A percentile compares a stretch with the other conserved stretches of the same genome.
Evolutionary conservation across 2,329 filamentous ascomycete genomes (phyloP).

Genomic region (Septoria petroselini): DNA sequence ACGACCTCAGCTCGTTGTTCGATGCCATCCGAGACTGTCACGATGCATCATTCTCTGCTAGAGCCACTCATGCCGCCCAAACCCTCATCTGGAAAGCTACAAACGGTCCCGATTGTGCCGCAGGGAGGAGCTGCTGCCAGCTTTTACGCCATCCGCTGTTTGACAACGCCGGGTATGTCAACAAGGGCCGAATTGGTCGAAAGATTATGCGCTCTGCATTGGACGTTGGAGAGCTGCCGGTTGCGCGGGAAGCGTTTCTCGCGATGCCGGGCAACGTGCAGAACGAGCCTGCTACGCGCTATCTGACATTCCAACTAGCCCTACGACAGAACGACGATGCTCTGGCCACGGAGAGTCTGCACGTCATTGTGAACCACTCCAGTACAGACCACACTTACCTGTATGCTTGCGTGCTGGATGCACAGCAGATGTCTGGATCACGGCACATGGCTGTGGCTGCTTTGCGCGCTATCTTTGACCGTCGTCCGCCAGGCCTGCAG

Average conservation of each 20-base stretch:
- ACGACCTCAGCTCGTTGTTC: slow-evolving; percentile 44
- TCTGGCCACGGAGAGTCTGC: slow-evolving; percentile 60
- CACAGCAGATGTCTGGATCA: slow-evolving; percentile 60
- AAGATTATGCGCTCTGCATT: slow-evolving; percentile 71
- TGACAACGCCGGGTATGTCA: slow-evolving; percentile 60
- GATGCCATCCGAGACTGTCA: slow-evolving; percentile 49
- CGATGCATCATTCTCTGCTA: slow-evolving; percentile 52
- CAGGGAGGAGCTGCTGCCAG: slow-evolving; percentile 59
- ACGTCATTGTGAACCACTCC: slow-evolving; percentile 54
- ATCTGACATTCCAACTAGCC: slow-evolving; percentile 34
- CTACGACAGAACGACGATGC: slow-evolving; percentile 38
- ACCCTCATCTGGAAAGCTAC: slow-evolving; percentile 72
- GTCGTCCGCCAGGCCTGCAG: slow-evolving; percentile 53
- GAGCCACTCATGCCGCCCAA: slow-evolving; percentile 65
- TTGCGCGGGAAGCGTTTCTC: slow-evolving; percentile 55
- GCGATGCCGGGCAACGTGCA: slow-evolving; percentile 51
- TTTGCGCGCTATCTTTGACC: slow-evolving; percentile 59
- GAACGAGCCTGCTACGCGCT: slow-evolving; percentile 31
- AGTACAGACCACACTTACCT: slow-evolving; percentile 61
- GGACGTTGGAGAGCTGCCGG: slow-evolving; percentile 53
- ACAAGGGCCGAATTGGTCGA: slow-evolving; percentile 62
- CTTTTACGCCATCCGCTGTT: slow-evolving; percentile 68
- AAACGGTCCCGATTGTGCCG: not conserved
- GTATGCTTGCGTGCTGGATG: slow-evolving; percentile 77
- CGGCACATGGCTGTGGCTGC: slow-evolving; percentile 58